Evolutionary conservation across 805 yeast genomes (phyloP).

Genomic region (Wickerhamomyces bisporus): DNA sequence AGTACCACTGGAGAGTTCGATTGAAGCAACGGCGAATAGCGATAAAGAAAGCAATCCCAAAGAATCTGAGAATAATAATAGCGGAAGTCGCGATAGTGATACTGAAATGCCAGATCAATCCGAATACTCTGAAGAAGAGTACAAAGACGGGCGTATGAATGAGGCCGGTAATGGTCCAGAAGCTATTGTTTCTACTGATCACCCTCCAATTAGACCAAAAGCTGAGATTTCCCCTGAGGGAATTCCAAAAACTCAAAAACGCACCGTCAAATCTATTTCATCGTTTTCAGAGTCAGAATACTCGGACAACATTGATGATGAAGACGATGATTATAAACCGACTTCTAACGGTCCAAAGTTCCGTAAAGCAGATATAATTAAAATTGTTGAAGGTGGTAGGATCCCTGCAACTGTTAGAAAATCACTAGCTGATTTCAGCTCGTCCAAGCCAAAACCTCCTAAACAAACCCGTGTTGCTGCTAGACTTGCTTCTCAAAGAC

Average conservation of each 20-base stretch:
- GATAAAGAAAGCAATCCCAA: no score
- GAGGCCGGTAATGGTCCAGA: no score
- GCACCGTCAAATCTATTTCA: conserved; percentile 7
- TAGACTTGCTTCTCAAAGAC: background rate
- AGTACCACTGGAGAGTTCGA: no score
- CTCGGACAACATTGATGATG: conserved; percentile 17
- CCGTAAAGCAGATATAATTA: conserved; percentile 16
- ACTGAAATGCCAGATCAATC: no score
- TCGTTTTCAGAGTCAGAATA: conserved; percentile 14
- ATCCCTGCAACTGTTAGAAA: conserved; percentile 12
- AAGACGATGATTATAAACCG: conserved; percentile 17
- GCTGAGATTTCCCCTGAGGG: no score
- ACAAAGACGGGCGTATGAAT: no score
- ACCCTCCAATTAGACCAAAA: no score
- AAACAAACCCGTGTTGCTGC: conserved; percentile 1
- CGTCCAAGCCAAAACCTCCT: background rate
- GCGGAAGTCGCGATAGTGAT: no score
- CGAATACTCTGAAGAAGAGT: no score
- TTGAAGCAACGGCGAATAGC: no score
- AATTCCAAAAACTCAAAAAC: conserved; percentile 1
- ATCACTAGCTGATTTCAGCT: conserved; percentile 3
- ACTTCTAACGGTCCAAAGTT: conserved; percentile 13
- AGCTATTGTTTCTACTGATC: no score
- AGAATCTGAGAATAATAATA: no score
- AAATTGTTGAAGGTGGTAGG: conserved; percentile 12